Base-by-base conservation (phyloP, 257 asterid genomes). In the Plantago major region DNA sequence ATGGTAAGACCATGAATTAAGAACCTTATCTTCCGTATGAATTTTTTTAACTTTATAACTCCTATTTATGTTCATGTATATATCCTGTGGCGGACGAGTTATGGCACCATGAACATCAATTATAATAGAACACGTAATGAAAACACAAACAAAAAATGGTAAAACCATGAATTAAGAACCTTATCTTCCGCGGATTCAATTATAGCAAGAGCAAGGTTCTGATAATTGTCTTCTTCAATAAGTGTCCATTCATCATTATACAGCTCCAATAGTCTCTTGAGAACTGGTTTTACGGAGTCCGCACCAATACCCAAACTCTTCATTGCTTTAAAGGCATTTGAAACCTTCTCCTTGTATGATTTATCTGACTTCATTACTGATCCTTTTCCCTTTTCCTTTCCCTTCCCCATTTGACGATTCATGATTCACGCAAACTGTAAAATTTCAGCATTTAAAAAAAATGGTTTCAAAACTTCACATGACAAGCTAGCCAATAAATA, bases 131-230 rank as follows among this genome's bases (percentile, higher is more conserved):
- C 11, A 51, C 10, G 61, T 14, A 10, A 16, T 13, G 10, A 3
- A 42, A 45, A 10, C 57, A 66, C 26, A 16, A 45, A 33, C 45
- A 43, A 37, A 10, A 11, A 3, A 47, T n/a, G 9, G 62, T 60
- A 48, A 66, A 55, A 38, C 18, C 0, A 64, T 54, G 42, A 58
- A 55, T 11, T n/a, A 6, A 15, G 26, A 54, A 80, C 92, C 88
- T 81, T 47, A 4, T 87, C 84, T 5, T 77, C 86, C 42, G 76
- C 75, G 12, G 8, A n/a, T 26, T 87, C 89, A 51, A 84, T 78
- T 67, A 84, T 82, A 46, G 88, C 82, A 74, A 84, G 88, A 51
- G 73, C 90, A 54, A 87, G 88, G 1, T 83, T 66, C 19, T 79
- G 80, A 18, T 80, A 84, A 30, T 71, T 84, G 22, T 74, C 78